Conservation (phyloP, 108 stramenopile genomes). For the Aurantiochytrium sp. region DNA sequence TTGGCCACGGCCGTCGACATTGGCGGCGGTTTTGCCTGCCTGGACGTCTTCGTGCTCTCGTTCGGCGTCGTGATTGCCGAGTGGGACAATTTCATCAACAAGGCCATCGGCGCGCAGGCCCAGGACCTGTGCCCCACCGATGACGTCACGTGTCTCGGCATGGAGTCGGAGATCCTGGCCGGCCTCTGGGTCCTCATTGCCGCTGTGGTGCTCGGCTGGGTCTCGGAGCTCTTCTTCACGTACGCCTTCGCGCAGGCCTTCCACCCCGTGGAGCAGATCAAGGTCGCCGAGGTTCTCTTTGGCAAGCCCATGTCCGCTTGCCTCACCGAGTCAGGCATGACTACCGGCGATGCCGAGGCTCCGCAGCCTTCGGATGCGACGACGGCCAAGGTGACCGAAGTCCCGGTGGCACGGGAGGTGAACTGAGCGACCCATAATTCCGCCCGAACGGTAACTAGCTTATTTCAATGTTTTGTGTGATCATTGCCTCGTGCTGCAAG, state of each 20-base stretch:
- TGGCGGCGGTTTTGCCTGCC: background rate
- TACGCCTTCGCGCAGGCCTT: background rate
- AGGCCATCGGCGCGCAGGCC: background rate
- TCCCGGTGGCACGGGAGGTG: too few species aligned
- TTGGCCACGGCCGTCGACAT: background rate
- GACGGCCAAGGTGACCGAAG: too few species aligned
- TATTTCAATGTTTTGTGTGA: too few species aligned
- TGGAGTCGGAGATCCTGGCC: background rate
- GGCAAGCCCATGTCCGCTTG: background rate
- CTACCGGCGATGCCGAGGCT: background rate
- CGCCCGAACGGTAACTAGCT: too few species aligned
- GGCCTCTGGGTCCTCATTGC: background rate
- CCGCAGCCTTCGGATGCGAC: too few species aligned
- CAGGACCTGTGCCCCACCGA: background rate
- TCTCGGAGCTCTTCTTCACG: background rate
- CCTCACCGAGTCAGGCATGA: background rate
- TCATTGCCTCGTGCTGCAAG: too few species aligned
- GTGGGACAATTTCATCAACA: conserved; percentile 3
- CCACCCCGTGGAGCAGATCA: background rate
- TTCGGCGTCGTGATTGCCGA: conserved; percentile 11
- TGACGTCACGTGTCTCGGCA: background rate
- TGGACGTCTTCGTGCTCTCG: background rate
- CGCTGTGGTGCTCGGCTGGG: conserved; percentile 1
- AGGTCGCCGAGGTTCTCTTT: background rate
- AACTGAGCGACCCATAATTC: too few species aligned